Conservation (phyloP, 2,329 filamentous ascomycete species). For the Fusarium armeniacum region DNA sequence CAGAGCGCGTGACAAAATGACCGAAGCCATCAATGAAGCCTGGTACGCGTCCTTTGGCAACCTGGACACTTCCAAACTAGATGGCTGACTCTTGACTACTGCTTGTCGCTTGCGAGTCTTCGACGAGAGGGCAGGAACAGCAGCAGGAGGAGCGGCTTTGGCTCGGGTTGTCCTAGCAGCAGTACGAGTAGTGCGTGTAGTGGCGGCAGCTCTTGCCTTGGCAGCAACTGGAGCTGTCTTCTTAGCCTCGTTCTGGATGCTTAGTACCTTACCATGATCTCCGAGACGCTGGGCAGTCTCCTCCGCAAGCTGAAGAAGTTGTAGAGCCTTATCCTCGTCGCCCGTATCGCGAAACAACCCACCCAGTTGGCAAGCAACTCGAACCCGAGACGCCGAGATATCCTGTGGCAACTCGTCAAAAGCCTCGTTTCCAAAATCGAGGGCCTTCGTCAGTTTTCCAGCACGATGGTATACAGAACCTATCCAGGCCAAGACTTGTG, state of each 20-base stretch:
- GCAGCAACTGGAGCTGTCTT: slow-evolving; percentile 29
- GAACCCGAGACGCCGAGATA: slow-evolving; percentile 54
- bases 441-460: slow-evolving; percentile 71
- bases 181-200: slow-evolving; percentile 48
- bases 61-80: slow-evolving; percentile 32
- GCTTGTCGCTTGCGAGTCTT: slow-evolving; percentile 42
- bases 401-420: slow-evolving; percentile 64
- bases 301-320: slow-evolving; percentile 65
- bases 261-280: slow-evolving; percentile 39
- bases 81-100: slow-evolving; percentile 46
- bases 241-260: slow-evolving; percentile 24
- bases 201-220: slow-evolving; percentile 40
- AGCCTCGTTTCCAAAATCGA: slow-evolving; percentile 67
- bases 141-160: slow-evolving; percentile 22
- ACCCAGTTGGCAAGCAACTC: slow-evolving; percentile 68
- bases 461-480: slow-evolving; percentile 69
- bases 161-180: slow-evolving; percentile 47
- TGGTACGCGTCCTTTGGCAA: slow-evolving; percentile 55
- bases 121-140: slow-evolving; percentile 28
- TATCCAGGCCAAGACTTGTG: slow-evolving; percentile 68
- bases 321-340: slow-evolving; percentile 59
- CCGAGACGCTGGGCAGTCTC: slow-evolving; percentile 58
- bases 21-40: slow-evolving; percentile 55
- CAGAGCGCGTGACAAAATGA: slow-evolving; percentile 58
- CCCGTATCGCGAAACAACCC: slow-evolving; percentile 67